These are phyloP conservation scores for Phytophthora boehmeriae DNA, from an alignment of 352 stramenopile genomes.

Conservation along the genomic window DNA sequence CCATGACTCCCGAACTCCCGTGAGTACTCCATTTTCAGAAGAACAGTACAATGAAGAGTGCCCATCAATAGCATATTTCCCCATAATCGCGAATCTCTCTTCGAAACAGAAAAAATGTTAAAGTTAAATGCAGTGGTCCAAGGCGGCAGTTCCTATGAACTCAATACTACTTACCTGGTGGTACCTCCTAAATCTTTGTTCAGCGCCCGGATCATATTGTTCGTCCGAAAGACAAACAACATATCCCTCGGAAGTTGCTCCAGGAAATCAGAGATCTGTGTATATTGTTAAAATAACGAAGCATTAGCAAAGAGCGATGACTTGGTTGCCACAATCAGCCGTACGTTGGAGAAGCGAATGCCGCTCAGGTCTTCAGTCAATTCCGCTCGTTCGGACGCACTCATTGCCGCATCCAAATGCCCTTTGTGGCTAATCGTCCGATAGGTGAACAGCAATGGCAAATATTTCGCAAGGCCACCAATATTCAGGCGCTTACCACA, in stretches of 20 bases:
- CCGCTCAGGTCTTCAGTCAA: constrained; percentile 65
- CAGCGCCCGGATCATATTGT: constrained; percentile 90
- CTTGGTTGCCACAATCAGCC: constrained; percentile 1
- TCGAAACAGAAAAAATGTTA: constrained; percentile 3
- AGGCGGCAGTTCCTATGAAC: background rate
- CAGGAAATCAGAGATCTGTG: constrained; percentile 80
- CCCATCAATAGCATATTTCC: constrained; percentile 68
- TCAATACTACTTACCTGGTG: constrained; percentile 42
- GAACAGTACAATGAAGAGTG: constrained; percentile 53
- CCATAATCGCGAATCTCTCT: constrained; percentile 81
- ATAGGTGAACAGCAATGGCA: constrained; percentile 91
- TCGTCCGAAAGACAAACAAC: constrained; percentile 91
- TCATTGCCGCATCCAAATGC: constrained; percentile 70
- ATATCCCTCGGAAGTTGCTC: constrained; percentile 89
- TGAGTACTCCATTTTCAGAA: constrained; percentile 5
- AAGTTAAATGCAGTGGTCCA: constrained; percentile 5
- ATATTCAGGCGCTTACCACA: constrained; percentile 64
- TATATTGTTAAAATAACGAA: constrained; percentile 8
- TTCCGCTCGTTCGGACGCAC: constrained; percentile 62
- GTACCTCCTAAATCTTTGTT: constrained; percentile 90
- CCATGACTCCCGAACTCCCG: constrained; percentile 26
- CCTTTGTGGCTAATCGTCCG: constrained; percentile 68
- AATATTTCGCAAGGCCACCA: constrained; percentile 61
- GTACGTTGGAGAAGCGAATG: constrained; percentile 69
- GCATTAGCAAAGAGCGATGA: background rate